Percentiles rank a stretch among this genome's conserved stretches.
These are phyloP conservation scores for Mallotus nudiflorus DNA, from an alignment of 345 rosid genomes.

Conservation along the genomic window DNA sequence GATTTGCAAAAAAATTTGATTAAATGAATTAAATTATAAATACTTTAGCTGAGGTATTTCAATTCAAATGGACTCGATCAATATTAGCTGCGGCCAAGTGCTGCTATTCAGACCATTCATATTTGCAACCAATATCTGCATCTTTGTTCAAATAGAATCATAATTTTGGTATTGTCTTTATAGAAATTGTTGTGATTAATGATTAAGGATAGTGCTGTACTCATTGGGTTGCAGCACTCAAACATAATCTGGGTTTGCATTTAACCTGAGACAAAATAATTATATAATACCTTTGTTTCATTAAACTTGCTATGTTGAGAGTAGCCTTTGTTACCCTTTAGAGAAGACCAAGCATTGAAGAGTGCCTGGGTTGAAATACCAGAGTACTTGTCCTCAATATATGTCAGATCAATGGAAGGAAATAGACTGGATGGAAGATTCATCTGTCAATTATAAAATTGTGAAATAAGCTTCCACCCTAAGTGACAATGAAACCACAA, in stretches of 20 bases:
- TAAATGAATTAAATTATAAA: too few species aligned
- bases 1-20: too few species aligned
- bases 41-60: too few species aligned
- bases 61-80: too few species aligned
- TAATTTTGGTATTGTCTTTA: background rate
- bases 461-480: slow-evolving; percentile 2
- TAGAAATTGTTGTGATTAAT: background rate
- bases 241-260: background rate
- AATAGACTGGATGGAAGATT: slow-evolving; percentile 76
- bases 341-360: slow-evolving; percentile 68
- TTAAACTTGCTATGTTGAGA: slow-evolving; percentile 30
- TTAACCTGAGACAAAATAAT: background rate
- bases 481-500: slow-evolving; percentile 13
- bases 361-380: slow-evolving; percentile 71
- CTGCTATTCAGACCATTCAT: too few species aligned
- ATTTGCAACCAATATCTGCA: background rate
- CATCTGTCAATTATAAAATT: slow-evolving; percentile 53
- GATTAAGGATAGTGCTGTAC: background rate
- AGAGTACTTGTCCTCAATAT: slow-evolving; percentile 75
- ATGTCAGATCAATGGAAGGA: slow-evolving; percentile 80
- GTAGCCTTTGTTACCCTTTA: slow-evolving; percentile 40
- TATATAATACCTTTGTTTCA: slow-evolving; percentile 52
- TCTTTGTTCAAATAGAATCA: background rate
- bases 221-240: background rate
- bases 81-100: too few species aligned